A percentile compares a stretch with the other conserved stretches of the same genome.
Evolutionary conservation across 179 eudicot species (phyloP).

Genomic region (Drosera spatulata): DNA sequence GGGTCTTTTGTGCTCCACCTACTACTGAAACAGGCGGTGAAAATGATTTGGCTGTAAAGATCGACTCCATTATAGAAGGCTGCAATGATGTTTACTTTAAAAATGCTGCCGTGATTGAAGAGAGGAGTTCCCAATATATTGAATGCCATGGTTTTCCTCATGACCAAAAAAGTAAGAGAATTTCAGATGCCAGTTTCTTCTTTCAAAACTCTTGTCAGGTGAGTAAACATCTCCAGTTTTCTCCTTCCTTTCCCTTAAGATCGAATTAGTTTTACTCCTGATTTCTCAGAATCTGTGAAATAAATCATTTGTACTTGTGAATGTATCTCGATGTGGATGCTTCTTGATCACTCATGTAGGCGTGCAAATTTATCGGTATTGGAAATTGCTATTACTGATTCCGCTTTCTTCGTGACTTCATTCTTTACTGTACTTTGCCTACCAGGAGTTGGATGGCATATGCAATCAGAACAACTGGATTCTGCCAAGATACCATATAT

Average conservation of each 20-base stretch:
- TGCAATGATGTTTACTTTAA: conserved; percentile 19
- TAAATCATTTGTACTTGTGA: too few species aligned
- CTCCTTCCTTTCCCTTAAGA: too few species aligned
- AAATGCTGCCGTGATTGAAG: conserved; percentile 14
- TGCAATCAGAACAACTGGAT: conserved; percentile 42
- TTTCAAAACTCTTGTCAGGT: conserved; percentile 39
- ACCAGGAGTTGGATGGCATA: conserved; percentile 47
- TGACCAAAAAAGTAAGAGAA: conserved; percentile 19
- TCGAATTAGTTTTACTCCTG: too few species aligned
- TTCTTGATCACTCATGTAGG: too few species aligned
- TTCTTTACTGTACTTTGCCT: background rate
- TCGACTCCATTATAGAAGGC: conserved; percentile 34
- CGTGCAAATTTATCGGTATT: too few species aligned
- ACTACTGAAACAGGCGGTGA: conserved; percentile 24
- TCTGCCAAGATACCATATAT: conserved; percentile 34
- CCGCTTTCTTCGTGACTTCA: background rate
- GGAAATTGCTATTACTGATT: too few species aligned
- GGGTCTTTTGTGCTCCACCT: too few species aligned
- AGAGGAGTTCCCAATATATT: conserved; percentile 13
- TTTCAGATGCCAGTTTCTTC: conserved; percentile 37
- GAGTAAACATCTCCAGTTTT: conserved; percentile 1
- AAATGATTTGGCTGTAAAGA: conserved; percentile 30
- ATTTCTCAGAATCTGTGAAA: too few species aligned
- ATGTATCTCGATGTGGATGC: too few species aligned
- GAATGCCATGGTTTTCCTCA: conserved; percentile 16